A percentile compares a stretch with the other conserved stretches of the same genome.
phyloP scores from a whole-genome alignment of 2,329 filamentous ascomycete species.

The Phoma sp. region DNA sequence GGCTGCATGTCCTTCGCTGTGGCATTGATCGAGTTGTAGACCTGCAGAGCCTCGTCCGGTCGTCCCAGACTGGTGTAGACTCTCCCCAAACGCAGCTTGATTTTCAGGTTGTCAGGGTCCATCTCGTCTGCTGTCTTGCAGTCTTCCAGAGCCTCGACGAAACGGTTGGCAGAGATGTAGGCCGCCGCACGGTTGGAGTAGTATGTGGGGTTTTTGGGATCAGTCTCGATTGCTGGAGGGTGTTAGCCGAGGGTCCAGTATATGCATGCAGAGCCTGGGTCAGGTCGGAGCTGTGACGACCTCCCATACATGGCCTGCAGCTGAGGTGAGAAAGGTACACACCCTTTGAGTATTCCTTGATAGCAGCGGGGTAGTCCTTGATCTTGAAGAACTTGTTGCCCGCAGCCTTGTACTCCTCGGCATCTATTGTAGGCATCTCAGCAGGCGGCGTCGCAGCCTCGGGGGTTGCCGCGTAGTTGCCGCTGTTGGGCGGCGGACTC shows the following conservation, averaged over 20 bases:
- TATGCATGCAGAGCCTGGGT: background rate
- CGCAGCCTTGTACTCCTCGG: slow-evolving; percentile 88
- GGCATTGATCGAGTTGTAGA: slow-evolving; percentile 80
- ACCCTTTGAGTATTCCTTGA: slow-evolving; percentile 96
- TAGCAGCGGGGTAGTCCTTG: slow-evolving; percentile 84
- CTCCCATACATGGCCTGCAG: background rate
- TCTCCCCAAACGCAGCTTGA: slow-evolving; percentile 84
- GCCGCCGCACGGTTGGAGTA: slow-evolving; percentile 94
- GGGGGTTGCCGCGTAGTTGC: slow-evolving; percentile 48
- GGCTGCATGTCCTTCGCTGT: slow-evolving; percentile 84
- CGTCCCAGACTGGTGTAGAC: slow-evolving; percentile 88
- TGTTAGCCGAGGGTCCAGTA: slow-evolving; percentile 28
- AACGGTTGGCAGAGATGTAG: slow-evolving; percentile 86
- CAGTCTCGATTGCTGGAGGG: slow-evolving; percentile 79
- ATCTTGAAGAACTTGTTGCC: slow-evolving; percentile 99
- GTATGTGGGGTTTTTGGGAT: slow-evolving; percentile 86
- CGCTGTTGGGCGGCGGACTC: slow-evolving; percentile 56
- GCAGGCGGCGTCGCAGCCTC: slow-evolving; percentile 50
- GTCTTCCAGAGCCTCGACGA: slow-evolving; percentile 82
- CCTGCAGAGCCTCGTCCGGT: slow-evolving; percentile 84
- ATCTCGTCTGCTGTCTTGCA: slow-evolving; percentile 82
- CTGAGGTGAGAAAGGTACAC: slow-evolving; percentile 38
- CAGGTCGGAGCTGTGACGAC: background rate
- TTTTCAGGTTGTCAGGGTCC: slow-evolving; percentile 86
- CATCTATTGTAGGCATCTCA: slow-evolving; percentile 69